Evolutionary conservation across 1,284 basidiomycete species (phyloP), one percentile per base, ranked within the genome.

Genomic region (Hypsizygus ulmarius): DNA sequence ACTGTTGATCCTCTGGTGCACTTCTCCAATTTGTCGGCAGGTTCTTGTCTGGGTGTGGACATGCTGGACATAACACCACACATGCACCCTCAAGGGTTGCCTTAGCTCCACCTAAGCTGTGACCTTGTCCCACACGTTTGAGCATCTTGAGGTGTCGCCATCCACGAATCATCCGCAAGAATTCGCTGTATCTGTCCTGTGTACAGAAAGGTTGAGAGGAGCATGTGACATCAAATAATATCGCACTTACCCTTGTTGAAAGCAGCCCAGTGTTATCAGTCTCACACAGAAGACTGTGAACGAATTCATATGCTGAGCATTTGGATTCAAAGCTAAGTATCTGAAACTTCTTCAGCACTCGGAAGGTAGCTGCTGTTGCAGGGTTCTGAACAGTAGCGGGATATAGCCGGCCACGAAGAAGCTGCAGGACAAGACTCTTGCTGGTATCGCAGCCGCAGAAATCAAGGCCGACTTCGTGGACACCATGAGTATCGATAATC

Each of bases 101-200:
- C 1, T 19, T 18, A 2, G 38, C 32, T 3, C 51, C 44, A 12
- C 28, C 38, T 9, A 33, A 16, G 18, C 51, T 43, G 39, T 65
- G 59, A 5, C 59, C 59, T 19, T 50, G 38, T 1, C 57, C 61
- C 4, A 50, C 53, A 8, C 56, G 47, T 45, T 64, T 66, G 0
- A 64, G 44, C 47, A 61, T 55, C 34, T 60, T 58, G n/a, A 66
- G 40, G 47, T 66, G 54, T 5, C 59, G 47, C 56, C 58, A 67
- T 43, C 63, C 42, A 0, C 56, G 45, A 2, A 60, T 43, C 33
- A 55, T 51, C 3, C 49, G 32, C 39, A 57, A 30, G 35, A 62
- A 59, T 1, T 43, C 50, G 7, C 52, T 43, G 40, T 60, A 60
- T 5, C 58, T 55, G 39, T 61, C 45, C 59, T 64, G 29, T 37